Percentiles rank a stretch among this genome's conserved stretches.
phyloP scores from a whole-genome alignment of 2,329 filamentous ascomycete species.

The Aspergillus alliaceus region DNA sequence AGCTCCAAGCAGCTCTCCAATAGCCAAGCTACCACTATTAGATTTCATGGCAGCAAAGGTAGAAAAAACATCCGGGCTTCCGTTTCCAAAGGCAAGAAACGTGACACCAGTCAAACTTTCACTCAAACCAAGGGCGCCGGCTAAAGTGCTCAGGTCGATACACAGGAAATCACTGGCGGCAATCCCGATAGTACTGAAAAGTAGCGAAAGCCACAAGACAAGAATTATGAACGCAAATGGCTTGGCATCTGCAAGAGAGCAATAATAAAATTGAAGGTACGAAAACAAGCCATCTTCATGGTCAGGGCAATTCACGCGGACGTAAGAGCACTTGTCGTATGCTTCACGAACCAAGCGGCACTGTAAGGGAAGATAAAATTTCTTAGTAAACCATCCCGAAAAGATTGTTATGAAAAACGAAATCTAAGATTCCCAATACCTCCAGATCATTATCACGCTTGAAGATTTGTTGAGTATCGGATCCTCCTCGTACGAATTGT shows the following conservation, averaged over 20 bases:
- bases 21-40: conserved; percentile 92
- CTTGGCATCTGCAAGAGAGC: conserved; percentile 66
- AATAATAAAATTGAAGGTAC: conserved; percentile 91
- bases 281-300: conserved; percentile 87
- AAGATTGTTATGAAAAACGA: background rate
- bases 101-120: conserved; percentile 96
- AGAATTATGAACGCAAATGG: conserved; percentile 78
- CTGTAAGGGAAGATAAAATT: conserved; percentile 36
- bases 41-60: conserved; percentile 98
- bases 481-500: background rate
- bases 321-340: conserved; percentile 81
- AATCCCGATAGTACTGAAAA: conserved; percentile 97
- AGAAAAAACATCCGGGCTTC: conserved; percentile 96
- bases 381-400: conserved; percentile 1
- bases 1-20: conserved; percentile 92
- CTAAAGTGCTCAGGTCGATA: conserved; percentile 91
- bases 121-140: conserved; percentile 84
- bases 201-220: conserved; percentile 77
- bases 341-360: conserved; percentile 79
- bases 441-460: conserved; percentile 26
- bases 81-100: conserved; percentile 94
- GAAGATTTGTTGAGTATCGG: conserved; percentile 8
- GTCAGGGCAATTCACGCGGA: conserved; percentile 77
- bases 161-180: conserved; percentile 98
- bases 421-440: conserved; percentile 18